phyloP scores from a whole-genome alignment of 2,329 filamentous ascomycete species.

The Acephala macrosclerotiorum region DNA sequence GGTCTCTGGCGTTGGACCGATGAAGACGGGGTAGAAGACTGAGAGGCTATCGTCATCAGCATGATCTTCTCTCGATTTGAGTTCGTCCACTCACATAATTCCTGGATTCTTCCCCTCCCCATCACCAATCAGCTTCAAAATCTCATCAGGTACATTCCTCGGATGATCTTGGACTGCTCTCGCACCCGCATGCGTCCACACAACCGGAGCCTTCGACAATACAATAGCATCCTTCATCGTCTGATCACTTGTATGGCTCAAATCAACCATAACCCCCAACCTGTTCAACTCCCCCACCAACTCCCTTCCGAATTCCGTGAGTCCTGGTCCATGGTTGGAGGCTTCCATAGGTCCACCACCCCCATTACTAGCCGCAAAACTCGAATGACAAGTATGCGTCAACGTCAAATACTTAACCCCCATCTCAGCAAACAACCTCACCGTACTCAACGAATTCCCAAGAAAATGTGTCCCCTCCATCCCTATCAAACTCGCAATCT shows the following conservation, averaged over 20 bases:
- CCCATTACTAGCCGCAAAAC: slow-evolving; percentile 48
- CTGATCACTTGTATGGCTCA: slow-evolving; percentile 66
- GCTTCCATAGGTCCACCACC: slow-evolving; percentile 22
- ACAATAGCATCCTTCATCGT: slow-evolving; percentile 69
- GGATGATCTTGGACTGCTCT: slow-evolving; percentile 67
- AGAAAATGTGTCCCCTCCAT: slow-evolving; percentile 66
- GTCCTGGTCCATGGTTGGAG: slow-evolving; percentile 48
- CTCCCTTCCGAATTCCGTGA: slow-evolving; percentile 60
- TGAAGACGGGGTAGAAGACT: slow-evolving; percentile 23
- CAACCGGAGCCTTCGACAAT: slow-evolving; percentile 61
- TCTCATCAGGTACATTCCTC: slow-evolving; percentile 71
- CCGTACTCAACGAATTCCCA: slow-evolving; percentile 60
- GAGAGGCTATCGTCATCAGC: slow-evolving; percentile 10
- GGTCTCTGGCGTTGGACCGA: slow-evolving; percentile 48
- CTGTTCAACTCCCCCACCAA: slow-evolving; percentile 73
- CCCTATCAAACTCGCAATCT: slow-evolving; percentile 63
- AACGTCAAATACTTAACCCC: slow-evolving; percentile 72
- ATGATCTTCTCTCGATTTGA: slow-evolving; percentile 46
- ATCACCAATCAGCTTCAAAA: slow-evolving; percentile 59
- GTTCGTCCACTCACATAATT: slow-evolving; percentile 25
- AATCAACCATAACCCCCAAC: slow-evolving; percentile 72
- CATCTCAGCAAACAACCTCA: slow-evolving; percentile 65
- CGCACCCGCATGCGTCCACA: slow-evolving; percentile 70
- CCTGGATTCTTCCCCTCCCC: slow-evolving; percentile 62
- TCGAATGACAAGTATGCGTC: slow-evolving; percentile 75